Evolutionary conservation across 1,284 basidiomycete genomes (phyloP).

Genomic region (Hymenochaete sp.): DNA sequence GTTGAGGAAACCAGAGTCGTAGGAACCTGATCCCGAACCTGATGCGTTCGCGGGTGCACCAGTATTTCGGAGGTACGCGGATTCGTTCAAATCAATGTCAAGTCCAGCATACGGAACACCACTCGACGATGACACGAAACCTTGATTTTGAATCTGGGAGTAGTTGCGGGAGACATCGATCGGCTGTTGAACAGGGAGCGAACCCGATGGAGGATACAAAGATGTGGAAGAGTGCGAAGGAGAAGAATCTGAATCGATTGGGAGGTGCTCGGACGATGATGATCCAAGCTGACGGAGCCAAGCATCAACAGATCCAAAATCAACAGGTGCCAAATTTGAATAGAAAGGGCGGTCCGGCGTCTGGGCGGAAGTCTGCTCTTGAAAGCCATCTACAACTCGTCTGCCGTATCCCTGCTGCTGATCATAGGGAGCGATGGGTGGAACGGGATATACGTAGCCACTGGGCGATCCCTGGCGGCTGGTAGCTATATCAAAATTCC

Average conservation of each 20-base stretch:
- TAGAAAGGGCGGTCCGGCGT: background rate
- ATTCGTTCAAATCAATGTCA: conserved; percentile 9
- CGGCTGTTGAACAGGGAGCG: conserved; percentile 10
- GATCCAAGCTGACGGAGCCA: conserved; percentile 12
- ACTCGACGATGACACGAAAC: background rate
- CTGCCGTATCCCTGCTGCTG: conserved; percentile 1
- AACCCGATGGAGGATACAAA: background rate
- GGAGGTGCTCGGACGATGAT: conserved; percentile 2
- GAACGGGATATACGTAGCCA: conserved; percentile 4
- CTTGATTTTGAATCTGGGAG: conserved; percentile 7
- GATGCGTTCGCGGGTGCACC: background rate
- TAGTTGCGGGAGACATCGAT: conserved; percentile 10
- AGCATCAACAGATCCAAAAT: conserved; percentile 13
- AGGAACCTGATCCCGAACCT: background rate
- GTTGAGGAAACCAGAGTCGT: background rate
- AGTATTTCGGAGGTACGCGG: conserved; percentile 6
- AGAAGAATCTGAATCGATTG: conserved; percentile 1
- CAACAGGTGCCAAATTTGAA: conserved; percentile 3
- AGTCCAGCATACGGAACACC: too few relatives aligned
- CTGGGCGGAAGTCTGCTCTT: background rate
- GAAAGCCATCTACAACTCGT: background rate
- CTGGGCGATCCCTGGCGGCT: background rate
- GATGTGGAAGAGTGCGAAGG: background rate
- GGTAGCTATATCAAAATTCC: conserved; percentile 4
- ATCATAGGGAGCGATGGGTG: conserved; percentile 5